Percentiles rank a stretch among this genome's conserved stretches.
These are phyloP conservation scores for Paspalum notatum DNA, from an alignment of 176 grass and related monocot species.

Conservation along the genomic window DNA sequence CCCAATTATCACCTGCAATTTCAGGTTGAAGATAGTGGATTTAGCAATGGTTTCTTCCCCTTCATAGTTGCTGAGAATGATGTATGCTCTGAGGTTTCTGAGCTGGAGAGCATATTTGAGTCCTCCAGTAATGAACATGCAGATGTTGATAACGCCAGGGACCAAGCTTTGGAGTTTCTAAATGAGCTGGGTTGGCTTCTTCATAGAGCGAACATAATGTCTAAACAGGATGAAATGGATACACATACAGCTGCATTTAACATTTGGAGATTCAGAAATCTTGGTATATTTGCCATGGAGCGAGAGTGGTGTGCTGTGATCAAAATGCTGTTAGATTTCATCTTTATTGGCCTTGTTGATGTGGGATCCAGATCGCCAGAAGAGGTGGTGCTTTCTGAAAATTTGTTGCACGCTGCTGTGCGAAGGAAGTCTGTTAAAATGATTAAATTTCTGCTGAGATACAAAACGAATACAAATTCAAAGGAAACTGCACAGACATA, in stretches of 20 bases:
- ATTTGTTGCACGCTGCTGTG: constrained; percentile 76
- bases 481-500: constrained; percentile 51
- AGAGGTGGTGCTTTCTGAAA: constrained; percentile 71
- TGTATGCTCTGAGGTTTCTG: constrained; percentile 85
- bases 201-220: constrained; percentile 60
- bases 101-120: constrained; percentile 76
- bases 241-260: constrained; percentile 41
- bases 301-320: constrained; percentile 86
- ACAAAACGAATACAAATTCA: constrained; percentile 42
- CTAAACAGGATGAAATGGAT: constrained; percentile 40
- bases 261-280: constrained; percentile 68
- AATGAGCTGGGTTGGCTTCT: constrained; percentile 97
- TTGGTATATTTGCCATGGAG: constrained; percentile 77
- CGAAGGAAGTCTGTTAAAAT: constrained; percentile 66
- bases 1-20: constrained; percentile 31
- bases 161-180: constrained; percentile 83
- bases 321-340: constrained; percentile 76
- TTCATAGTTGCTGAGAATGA: constrained; percentile 97
- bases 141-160: constrained; percentile 56
- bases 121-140: constrained; percentile 33
- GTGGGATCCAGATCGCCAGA: constrained; percentile 63
- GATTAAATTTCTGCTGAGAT: constrained; percentile 77
- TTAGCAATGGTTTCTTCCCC: constrained; percentile 86
- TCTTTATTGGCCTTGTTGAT: constrained; percentile 84
- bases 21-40: constrained; percentile 90